Percentiles rank a stretch among this genome's conserved stretches.
Conservation (phyloP, 2,329 filamentous ascomycete species). For the Dactylellina drechsleri region DNA sequence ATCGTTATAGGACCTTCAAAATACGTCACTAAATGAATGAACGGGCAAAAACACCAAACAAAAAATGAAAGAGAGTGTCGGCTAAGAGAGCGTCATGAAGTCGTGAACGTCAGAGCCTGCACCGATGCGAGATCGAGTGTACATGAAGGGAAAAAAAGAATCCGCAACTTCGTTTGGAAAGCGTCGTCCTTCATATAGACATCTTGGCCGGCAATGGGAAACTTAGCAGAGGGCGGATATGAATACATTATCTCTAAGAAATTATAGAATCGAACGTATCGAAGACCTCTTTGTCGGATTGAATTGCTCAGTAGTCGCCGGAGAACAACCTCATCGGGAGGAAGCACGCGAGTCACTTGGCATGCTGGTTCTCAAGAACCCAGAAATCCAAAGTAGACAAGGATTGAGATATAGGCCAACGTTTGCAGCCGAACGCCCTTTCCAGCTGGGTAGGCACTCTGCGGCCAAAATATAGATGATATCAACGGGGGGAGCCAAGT, state of each 20-base stretch:
- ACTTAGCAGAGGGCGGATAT: not conserved
- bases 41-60: slow-evolving; percentile 9
- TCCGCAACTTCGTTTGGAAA: slow-evolving; percentile 9
- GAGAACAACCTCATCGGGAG: slow-evolving; percentile 3
- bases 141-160: slow-evolving; percentile 24
- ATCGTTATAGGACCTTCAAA: slow-evolving; percentile 4
- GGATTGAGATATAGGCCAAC: not conserved
- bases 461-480: not conserved
- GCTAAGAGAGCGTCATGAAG: slow-evolving; percentile 45
- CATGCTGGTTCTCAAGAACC: not conserved
- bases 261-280: not conserved
- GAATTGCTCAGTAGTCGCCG: not conserved
- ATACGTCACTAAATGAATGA: slow-evolving; percentile 17
- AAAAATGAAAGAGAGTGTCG: slow-evolving; percentile 35
- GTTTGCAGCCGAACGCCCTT: not conserved
- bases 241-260: not conserved
- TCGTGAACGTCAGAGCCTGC: slow-evolving; percentile 22
- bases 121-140: slow-evolving; percentile 25
- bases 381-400: not conserved
- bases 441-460: slow-evolving; percentile 20
- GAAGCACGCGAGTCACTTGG: slow-evolving; percentile 10
- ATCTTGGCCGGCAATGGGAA: slow-evolving; percentile 8
- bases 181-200: slow-evolving; percentile 41
- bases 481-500: not conserved
- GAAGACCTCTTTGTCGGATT: slow-evolving; percentile 7